A percentile compares a stretch with the other conserved stretches of the same genome.
phyloP scores from a whole-genome alignment of 2,329 filamentous ascomycete genomes.

The Colletotrichum cuscutae region DNA sequence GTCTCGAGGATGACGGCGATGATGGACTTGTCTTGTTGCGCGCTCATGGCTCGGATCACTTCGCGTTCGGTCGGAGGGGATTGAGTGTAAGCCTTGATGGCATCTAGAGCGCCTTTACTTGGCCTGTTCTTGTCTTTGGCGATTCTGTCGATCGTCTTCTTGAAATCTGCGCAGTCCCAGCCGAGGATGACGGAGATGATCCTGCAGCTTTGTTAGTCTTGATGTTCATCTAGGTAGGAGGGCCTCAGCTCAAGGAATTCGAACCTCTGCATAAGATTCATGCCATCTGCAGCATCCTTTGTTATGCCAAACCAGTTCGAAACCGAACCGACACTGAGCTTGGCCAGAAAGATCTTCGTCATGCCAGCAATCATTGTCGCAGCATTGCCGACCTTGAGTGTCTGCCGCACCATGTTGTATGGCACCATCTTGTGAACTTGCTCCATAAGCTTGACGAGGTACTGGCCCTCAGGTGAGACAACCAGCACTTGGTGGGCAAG shows the following conservation, averaged over 20 bases:
- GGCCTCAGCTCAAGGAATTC: not conserved
- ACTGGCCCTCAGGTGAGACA: slow-evolving; percentile 79
- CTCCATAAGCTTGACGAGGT: slow-evolving; percentile 76
- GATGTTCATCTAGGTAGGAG: slow-evolving; percentile 20
- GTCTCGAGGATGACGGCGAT: slow-evolving; percentile 72
- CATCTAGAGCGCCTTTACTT: slow-evolving; percentile 68
- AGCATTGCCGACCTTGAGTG: slow-evolving; percentile 79
- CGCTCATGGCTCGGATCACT: slow-evolving; percentile 66
- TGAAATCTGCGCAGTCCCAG: slow-evolving; percentile 79
- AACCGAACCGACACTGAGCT: slow-evolving; percentile 77
- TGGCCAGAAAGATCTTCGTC: slow-evolving; percentile 78
- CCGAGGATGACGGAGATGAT: slow-evolving; percentile 79
- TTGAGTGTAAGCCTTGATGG: slow-evolving; percentile 68
- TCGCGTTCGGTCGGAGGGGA: slow-evolving; percentile 67
- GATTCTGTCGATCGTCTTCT: slow-evolving; percentile 71
- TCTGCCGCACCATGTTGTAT: slow-evolving; percentile 78
- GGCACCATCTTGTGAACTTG: slow-evolving; percentile 77
- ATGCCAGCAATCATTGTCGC: slow-evolving; percentile 85
- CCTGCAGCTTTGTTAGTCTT: slow-evolving; percentile 46
- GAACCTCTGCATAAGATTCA: slow-evolving; percentile 78
- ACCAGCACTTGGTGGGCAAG: slow-evolving; percentile 80
- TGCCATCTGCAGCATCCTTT: slow-evolving; percentile 77
- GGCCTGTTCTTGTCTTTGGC: slow-evolving; percentile 70
- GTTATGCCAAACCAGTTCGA: slow-evolving; percentile 85
- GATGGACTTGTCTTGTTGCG: slow-evolving; percentile 65